phyloP scores from a whole-genome alignment of 2,329 filamentous ascomycete species.

The Neonectria hederae region DNA sequence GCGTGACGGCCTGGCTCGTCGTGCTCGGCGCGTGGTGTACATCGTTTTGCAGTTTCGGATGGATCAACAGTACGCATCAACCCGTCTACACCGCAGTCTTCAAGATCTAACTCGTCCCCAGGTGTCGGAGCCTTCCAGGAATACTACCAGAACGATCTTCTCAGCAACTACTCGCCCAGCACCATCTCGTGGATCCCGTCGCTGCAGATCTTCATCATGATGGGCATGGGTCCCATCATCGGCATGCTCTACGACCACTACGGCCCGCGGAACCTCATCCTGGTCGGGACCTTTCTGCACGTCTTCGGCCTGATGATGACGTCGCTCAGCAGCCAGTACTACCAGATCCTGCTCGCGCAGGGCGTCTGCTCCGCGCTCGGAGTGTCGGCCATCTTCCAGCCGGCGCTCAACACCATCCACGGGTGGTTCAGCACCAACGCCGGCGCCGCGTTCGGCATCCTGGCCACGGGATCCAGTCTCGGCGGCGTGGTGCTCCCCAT shows the following conservation, averaged over 20 bases:
- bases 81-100: neutral
- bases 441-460: conserved; percentile 48
- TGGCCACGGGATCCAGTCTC: conserved; percentile 49
- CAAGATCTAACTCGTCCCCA: conserved; percentile 21
- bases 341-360: conserved; percentile 54
- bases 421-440: conserved; percentile 50
- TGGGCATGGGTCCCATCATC: conserved; percentile 64
- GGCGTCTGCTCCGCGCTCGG: conserved; percentile 50
- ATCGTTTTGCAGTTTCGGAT: conserved; percentile 52
- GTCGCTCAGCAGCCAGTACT: conserved; percentile 55
- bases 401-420: conserved; percentile 45
- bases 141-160: conserved; percentile 61
- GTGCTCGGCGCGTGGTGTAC: conserved; percentile 51
- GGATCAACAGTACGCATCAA: conserved; percentile 54
- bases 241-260: conserved; percentile 71
- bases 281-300: conserved; percentile 63
- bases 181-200: conserved; percentile 69
- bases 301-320: conserved; percentile 73
- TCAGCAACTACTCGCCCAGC: conserved; percentile 59
- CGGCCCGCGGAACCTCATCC: conserved; percentile 66
- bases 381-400: conserved; percentile 46
- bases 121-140: conserved; percentile 63
- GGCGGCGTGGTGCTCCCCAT: conserved; percentile 54
- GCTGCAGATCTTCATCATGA: conserved; percentile 64
- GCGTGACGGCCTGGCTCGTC: conserved; percentile 48